These are phyloP conservation scores for Claviceps sp. DNA, from an alignment of 2,329 filamentous ascomycete species.

Conservation along the genomic window DNA sequence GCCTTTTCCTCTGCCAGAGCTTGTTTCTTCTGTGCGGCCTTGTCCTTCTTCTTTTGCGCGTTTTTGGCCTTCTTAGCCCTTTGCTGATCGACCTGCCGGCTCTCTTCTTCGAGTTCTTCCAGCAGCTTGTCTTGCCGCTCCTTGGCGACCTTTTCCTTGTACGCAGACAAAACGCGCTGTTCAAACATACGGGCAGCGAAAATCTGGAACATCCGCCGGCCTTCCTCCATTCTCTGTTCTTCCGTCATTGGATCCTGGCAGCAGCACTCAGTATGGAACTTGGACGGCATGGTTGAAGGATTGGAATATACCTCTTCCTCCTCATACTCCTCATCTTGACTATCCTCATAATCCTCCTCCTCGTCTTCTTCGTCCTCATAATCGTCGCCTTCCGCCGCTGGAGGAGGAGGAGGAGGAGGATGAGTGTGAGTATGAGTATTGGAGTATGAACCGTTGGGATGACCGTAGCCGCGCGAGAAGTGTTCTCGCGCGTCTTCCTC, in stretches of 20 bases:
- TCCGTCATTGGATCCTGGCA: constrained; percentile 88
- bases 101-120: constrained; percentile 82
- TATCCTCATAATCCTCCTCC: constrained; percentile 47
- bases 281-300: constrained; percentile 25
- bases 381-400: constrained; percentile 51
- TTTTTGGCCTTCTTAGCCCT: constrained; percentile 91
- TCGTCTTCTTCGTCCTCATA: constrained; percentile 55
- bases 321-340: constrained; percentile 53
- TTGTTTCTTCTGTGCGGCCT: constrained; percentile 78
- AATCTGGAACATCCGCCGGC: constrained; percentile 96
- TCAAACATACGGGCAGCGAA: constrained; percentile 99
- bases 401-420: constrained; percentile 20
- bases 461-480: constrained; percentile 44
- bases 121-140: constrained; percentile 85
- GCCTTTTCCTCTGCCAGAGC: constrained; percentile 84
- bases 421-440: constrained; percentile 59
- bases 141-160: constrained; percentile 88
- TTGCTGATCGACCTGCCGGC: constrained; percentile 58
- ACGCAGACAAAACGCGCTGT: constrained; percentile 90
- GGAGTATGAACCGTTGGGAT: constrained; percentile 47
- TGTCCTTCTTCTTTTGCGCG: constrained; percentile 90
- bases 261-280: constrained; percentile 30
- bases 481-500: constrained; percentile 69
- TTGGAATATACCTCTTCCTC: constrained; percentile 61
- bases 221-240: constrained; percentile 98